A percentile compares a stretch with the other conserved stretches of the same genome.
phyloP scores from a whole-genome alignment of 495 filamentous ascomycete genomes.

The Xylona heveae region DNA sequence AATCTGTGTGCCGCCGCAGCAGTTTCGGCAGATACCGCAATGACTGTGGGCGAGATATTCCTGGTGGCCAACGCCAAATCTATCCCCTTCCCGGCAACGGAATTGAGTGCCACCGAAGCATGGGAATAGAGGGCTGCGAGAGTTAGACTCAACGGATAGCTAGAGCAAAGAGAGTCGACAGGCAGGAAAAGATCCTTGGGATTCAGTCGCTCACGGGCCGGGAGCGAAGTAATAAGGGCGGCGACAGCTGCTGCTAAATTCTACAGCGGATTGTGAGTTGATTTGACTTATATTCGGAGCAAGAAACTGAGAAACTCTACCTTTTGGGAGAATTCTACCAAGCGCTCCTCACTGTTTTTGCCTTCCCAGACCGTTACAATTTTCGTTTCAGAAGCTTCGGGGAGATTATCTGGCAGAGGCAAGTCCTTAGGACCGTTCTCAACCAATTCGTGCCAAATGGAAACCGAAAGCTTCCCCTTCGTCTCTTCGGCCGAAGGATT shows the following conservation, averaged over 20 bases:
- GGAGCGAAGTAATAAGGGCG: constrained; percentile 53
- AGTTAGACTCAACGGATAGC: constrained; percentile 60
- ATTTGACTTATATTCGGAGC: not conserved
- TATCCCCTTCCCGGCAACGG: constrained; percentile 48
- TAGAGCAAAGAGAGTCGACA: constrained; percentile 56
- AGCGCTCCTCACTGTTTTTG: constrained; percentile 30
- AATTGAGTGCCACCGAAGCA: constrained; percentile 71
- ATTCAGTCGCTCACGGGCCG: constrained; percentile 46
- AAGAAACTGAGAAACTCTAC: constrained; percentile 13
- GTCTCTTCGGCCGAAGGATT: constrained; percentile 59
- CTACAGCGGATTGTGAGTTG: constrained; percentile 14
- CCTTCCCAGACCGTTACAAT: constrained; percentile 18
- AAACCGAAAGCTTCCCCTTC: constrained; percentile 47
- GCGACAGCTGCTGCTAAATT: constrained; percentile 67
- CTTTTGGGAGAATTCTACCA: constrained; percentile 53
- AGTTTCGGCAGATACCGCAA: constrained; percentile 58
- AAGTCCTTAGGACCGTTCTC: constrained; percentile 23
- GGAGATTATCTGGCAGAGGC: constrained; percentile 23
- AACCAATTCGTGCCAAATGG: constrained; percentile 74
- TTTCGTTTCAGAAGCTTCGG: constrained; percentile 8
- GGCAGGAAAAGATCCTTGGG: constrained; percentile 71
- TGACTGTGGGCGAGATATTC: constrained; percentile 58
- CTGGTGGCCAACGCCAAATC: constrained; percentile 52
- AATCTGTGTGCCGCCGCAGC: constrained; percentile 38
- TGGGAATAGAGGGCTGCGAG: constrained; percentile 68